A percentile compares a stretch with the other conserved stretches of the same genome.
Evolutionary conservation across 2,329 filamentous ascomycete genomes (phyloP).

Genomic region (Calonectria pteridis): DNA sequence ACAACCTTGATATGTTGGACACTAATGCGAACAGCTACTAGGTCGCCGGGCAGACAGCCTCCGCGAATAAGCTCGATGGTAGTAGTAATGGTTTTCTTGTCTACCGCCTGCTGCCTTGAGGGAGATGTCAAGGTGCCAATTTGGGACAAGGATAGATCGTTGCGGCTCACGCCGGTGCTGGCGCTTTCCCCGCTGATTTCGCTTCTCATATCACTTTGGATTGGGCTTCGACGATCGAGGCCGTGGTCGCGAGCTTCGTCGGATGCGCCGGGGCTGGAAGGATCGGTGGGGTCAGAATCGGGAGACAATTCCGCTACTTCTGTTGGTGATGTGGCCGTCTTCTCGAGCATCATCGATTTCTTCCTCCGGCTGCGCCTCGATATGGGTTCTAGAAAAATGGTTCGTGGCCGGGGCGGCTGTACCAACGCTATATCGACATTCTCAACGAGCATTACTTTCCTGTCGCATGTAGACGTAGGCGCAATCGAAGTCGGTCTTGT

Average conservation of each 20-base stretch:
- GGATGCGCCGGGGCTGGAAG: constrained; percentile 52
- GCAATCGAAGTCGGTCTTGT: constrained; percentile 90
- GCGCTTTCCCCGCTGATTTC: constrained; percentile 79
- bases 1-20: constrained; percentile 91
- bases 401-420: constrained; percentile 79
- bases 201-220: constrained; percentile 70
- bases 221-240: constrained; percentile 56
- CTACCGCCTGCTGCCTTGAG: constrained; percentile 59
- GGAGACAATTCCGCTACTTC: constrained; percentile 54
- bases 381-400: constrained; percentile 89
- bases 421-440: constrained; percentile 86
- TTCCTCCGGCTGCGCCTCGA: constrained; percentile 77
- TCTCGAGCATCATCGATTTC: constrained; percentile 62
- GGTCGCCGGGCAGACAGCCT: constrained; percentile 88
- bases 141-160: constrained; percentile 55
- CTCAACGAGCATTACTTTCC: constrained; percentile 83
- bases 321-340: constrained; percentile 55
- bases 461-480: constrained; percentile 83
- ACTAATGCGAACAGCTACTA: constrained; percentile 81
- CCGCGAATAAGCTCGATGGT: constrained; percentile 85
- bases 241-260: constrained; percentile 54
- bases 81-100: constrained; percentile 85
- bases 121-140: constrained; percentile 47
- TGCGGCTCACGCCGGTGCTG: constrained; percentile 71
- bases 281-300: constrained; percentile 55